phyloP scores from a whole-genome alignment of 1,284 basidiomycete genomes.

The Ceratobasidium sp. region DNA sequence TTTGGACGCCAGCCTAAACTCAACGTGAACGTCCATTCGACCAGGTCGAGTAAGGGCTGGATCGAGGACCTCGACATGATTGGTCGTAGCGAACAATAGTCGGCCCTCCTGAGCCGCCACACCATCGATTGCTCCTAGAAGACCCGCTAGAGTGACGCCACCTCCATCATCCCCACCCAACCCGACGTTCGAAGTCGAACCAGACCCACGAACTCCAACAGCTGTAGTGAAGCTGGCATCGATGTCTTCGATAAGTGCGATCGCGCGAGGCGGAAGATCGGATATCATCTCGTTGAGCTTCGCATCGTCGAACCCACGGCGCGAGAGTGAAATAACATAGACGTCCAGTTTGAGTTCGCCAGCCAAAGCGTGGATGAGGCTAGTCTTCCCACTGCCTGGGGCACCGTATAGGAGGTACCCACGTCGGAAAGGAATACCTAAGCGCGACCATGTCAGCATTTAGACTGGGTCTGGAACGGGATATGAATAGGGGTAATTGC shows the following conservation, averaged over 20 bases:
- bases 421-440: slow-evolving; percentile 73
- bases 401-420: slow-evolving; percentile 75
- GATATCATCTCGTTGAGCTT: slow-evolving; percentile 72
- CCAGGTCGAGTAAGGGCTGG: slow-evolving; percentile 82
- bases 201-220: slow-evolving; percentile 38
- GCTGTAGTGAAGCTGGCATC: slow-evolving; percentile 74
- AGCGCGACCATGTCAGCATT: not conserved
- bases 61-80: slow-evolving; percentile 76
- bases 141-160: slow-evolving; percentile 75
- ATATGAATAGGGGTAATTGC: not conserved
- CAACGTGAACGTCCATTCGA: slow-evolving; percentile 82
- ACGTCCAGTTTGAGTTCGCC: slow-evolving; percentile 81
- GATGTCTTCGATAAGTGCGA: slow-evolving; percentile 86
- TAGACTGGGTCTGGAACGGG: not conserved
- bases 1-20: slow-evolving; percentile 77
- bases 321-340: slow-evolving; percentile 80
- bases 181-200: slow-evolving; percentile 44
- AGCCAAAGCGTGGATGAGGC: slow-evolving; percentile 80
- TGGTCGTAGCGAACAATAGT: slow-evolving; percentile 82
- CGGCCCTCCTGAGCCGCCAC: slow-evolving; percentile 82
- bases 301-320: slow-evolving; percentile 77
- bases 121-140: slow-evolving; percentile 82
- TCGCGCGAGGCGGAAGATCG: slow-evolving; percentile 75
- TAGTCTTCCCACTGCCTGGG: slow-evolving; percentile 83
- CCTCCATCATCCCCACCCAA: slow-evolving; percentile 51